Evolutionary conservation across 23 red algal genomes (phyloP).

Genomic region (Rhodosorus marinus): DNA sequence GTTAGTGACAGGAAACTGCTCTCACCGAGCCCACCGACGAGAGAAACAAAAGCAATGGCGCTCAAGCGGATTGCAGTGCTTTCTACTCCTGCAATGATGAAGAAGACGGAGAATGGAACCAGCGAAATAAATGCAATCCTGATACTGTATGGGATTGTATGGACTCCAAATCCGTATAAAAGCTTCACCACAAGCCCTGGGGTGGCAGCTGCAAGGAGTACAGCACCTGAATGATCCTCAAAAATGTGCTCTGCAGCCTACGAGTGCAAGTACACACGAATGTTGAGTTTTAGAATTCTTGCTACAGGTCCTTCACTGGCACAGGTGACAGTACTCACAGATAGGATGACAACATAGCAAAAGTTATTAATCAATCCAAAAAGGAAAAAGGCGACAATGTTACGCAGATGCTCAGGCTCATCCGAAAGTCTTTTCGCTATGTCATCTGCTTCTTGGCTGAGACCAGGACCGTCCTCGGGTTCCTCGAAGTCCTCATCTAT

Average conservation of each 20-base stretch:
- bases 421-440: too few species aligned
- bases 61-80: neutral
- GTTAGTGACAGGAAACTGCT: neutral
- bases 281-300: too few species aligned
- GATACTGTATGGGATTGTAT: neutral
- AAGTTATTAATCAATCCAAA: neutral
- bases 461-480: too few species aligned
- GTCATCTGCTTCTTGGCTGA: too few species aligned
- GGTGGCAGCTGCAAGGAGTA: neutral
- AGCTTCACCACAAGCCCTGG: neutral
- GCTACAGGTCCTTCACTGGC: too few species aligned
- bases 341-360: neutral
- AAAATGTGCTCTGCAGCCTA: neutral
- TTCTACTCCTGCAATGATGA: neutral
- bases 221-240: neutral
- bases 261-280: too few species aligned
- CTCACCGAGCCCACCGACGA: neutral
- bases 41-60: neutral
- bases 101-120: neutral
- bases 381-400: too few species aligned
- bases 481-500: too few species aligned
- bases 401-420: too few species aligned
- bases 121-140: neutral
- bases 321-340: too few species aligned
- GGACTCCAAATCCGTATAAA: neutral